These are phyloP conservation scores for Collybia sordida DNA, from an alignment of 768 basidiomycete genomes.

Conservation along the genomic window DNA sequence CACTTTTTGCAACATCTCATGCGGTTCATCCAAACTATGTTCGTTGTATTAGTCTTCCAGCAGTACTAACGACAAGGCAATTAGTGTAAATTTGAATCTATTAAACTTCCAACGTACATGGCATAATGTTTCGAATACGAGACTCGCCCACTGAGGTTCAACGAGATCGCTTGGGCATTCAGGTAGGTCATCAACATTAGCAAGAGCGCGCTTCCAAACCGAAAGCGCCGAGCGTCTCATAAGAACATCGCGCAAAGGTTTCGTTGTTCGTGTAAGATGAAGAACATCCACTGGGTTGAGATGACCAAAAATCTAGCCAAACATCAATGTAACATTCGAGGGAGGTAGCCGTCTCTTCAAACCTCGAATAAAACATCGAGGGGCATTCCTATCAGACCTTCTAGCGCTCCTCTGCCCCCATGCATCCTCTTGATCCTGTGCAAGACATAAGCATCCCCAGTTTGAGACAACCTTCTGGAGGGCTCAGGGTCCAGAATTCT, in stretches of 20 bases:
- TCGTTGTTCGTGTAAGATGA: neutral
- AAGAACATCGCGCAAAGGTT: constrained; percentile 15
- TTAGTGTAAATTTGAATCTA: neutral
- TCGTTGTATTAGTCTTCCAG: constrained; percentile 5
- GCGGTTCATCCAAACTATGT: constrained; percentile 11
- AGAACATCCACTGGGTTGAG: constrained; percentile 3
- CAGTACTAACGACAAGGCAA: constrained; percentile 5
- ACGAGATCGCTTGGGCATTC: constrained; percentile 21
- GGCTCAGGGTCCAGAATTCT: too few species aligned
- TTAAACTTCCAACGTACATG: constrained; percentile 10
- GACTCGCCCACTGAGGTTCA: constrained; percentile 24
- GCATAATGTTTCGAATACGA: constrained; percentile 17
- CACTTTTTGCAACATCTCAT: constrained; percentile 18
- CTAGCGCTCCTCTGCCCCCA: constrained; percentile 20
- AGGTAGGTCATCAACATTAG: constrained; percentile 16
- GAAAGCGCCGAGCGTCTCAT: constrained; percentile 16
- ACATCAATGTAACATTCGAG: neutral
- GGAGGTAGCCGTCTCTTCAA: neutral
- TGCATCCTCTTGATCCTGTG: constrained; percentile 10
- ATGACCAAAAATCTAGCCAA: neutral
- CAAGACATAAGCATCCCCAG: too few species aligned
- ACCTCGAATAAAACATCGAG: constrained; percentile 28
- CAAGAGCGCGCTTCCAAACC: constrained; percentile 21
- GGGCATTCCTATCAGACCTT: constrained; percentile 21
- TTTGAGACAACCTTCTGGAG: too few species aligned